Evolutionary conservation across 768 basidiomycete genomes (phyloP), one percentile per base, ranked within the genome.

Genomic region (Suillus decipiens): DNA sequence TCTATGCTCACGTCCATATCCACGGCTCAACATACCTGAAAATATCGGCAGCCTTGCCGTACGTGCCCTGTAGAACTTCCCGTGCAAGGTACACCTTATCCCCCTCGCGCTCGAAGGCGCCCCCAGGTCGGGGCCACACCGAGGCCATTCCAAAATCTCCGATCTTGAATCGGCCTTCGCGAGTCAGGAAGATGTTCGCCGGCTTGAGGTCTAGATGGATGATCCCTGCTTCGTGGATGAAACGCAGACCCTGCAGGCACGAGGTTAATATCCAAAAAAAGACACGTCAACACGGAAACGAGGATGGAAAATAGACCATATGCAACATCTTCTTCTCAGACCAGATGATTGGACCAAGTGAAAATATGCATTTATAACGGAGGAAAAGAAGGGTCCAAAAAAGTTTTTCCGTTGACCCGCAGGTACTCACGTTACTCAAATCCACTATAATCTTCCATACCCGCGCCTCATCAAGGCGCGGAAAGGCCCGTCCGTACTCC

Each of bases 101-200:
- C 6, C 97, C 97, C 75, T 99, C 97, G 17, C 97, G 85, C 76
- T 99, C 96, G 73, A 98, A 95, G n/a, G 75, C 74, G 15, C 79
- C 80, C 4, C 74, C 67, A 8, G 68, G 56, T 43, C 95, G 81
- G 1, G 95, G 94, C 91, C 93, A 96, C 59, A 94, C 70, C 7
- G 93, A 93, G n/a, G 96, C 96, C 89, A 99, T 95, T 10, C 97
- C 97, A 79, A 99, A 98, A 75, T 99, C 97, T 9, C 96, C 96
- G 73, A 99, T 95, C 79, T 94, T 95, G 79, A 99, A 90, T 51
- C 90, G 85, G 1, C 97, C 97, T 48, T 88, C 84, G 9, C 81
- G 81, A 11, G 93, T 95, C 69, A 99, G 82, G 72, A 99, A 95
- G 58, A 99, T 89, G 74, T 99, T 99, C 48, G 94, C 94, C 14